A percentile compares a stretch with the other conserved stretches of the same genome.
Evolutionary conservation across 192 early-diverging fungal genomes (phyloP).

Genomic region (Helicostylum pulchrum): DNA sequence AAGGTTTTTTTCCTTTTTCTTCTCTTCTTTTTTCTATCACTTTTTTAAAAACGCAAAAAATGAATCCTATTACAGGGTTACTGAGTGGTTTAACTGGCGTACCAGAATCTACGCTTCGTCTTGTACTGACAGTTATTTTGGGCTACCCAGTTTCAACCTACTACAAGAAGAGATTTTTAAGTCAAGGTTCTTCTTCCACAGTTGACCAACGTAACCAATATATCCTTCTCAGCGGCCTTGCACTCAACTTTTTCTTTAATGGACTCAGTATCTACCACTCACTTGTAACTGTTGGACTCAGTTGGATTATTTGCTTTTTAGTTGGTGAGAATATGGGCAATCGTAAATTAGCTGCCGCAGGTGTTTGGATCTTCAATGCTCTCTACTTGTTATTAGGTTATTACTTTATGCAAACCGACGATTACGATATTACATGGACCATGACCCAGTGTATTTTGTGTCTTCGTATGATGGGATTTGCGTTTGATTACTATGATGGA

Average conservation of each 20-base stretch:
- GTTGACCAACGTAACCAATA: slow-evolving; percentile 45
- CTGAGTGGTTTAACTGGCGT: slow-evolving; percentile 36
- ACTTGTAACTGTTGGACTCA: slow-evolving; percentile 40
- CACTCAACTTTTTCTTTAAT: slow-evolving; percentile 48
- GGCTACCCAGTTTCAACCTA: slow-evolving; percentile 46
- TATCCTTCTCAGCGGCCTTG: slow-evolving; percentile 42
- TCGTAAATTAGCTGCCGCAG: slow-evolving; percentile 31
- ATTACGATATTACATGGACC: slow-evolving; percentile 58
- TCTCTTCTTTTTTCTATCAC: neutral
- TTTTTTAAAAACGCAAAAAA: neutral
- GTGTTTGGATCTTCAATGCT: slow-evolving; percentile 50
- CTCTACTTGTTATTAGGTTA: slow-evolving; percentile 48
- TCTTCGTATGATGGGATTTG: slow-evolving; percentile 59
- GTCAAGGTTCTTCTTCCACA: slow-evolving; percentile 26
- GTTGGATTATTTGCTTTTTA: slow-evolving; percentile 41
- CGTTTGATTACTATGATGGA: slow-evolving; percentile 60
- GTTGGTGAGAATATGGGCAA: slow-evolving; percentile 31
- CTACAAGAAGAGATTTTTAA: slow-evolving; percentile 41
- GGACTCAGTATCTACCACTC: slow-evolving; percentile 48
- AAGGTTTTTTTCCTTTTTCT: neutral
- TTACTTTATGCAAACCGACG: slow-evolving; percentile 44
- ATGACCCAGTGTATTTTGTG: slow-evolving; percentile 65
- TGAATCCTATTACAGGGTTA: slow-evolving; percentile 10
- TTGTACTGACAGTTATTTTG: slow-evolving; percentile 44
- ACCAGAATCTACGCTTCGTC: slow-evolving; percentile 48